Conservation (phyloP, 768 basidiomycete genomes). For the Candolleomyces eurysporus region DNA sequence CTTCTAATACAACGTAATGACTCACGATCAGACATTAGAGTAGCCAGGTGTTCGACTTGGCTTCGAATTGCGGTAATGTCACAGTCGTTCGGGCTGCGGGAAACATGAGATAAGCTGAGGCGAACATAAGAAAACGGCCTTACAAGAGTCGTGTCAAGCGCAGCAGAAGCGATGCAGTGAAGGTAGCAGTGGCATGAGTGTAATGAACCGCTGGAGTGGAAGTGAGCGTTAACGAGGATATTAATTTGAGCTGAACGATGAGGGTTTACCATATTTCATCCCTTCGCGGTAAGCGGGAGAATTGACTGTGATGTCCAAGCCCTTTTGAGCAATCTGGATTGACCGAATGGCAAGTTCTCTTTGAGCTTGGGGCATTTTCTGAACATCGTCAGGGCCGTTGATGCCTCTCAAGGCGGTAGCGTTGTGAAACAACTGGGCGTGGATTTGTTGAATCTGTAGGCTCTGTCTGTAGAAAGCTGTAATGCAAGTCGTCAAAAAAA, state of each 20-base stretch:
- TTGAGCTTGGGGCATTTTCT: constrained; percentile 78
- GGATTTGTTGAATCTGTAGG: constrained; percentile 82
- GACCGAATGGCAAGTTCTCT: constrained; percentile 78
- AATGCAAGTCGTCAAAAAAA: constrained; percentile 6
- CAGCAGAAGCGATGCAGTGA: constrained; percentile 86
- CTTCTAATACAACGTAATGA: constrained; percentile 4
- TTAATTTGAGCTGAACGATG: neutral
- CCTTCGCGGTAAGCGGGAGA: constrained; percentile 85
- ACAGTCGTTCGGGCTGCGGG: constrained; percentile 79
- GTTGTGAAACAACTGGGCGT: constrained; percentile 83
- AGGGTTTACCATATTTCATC: constrained; percentile 75
- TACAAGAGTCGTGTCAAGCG: constrained; percentile 86
- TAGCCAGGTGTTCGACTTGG: constrained; percentile 76
- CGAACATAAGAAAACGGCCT: constrained; percentile 23
- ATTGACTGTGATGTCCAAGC: constrained; percentile 82
- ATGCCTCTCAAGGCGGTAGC: constrained; percentile 82
- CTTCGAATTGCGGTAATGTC: constrained; percentile 69
- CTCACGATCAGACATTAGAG: constrained; percentile 77
- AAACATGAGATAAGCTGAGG: neutral
- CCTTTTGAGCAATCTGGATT: constrained; percentile 77
- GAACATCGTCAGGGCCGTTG: constrained; percentile 81
- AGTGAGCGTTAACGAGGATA: constrained; percentile 3
- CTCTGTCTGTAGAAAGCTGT: constrained; percentile 86
- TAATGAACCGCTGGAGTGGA: constrained; percentile 70
- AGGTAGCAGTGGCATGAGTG: constrained; percentile 91